Percentiles rank a stretch among this genome's conserved stretches.
Conservation (phyloP, 177 flowering plant genomes). For the Vitis hybrid region DNA sequence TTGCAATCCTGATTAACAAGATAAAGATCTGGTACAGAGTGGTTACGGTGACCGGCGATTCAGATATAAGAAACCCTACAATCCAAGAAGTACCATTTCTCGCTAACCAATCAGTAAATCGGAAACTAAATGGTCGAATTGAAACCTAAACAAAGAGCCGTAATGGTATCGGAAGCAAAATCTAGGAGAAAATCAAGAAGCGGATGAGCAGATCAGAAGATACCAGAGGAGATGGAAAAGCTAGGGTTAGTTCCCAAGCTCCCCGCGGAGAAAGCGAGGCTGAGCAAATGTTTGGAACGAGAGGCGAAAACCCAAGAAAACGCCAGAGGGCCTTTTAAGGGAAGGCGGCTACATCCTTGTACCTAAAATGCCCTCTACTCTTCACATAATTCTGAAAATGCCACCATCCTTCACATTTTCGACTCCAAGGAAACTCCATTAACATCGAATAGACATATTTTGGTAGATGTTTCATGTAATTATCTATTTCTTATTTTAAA, state of each 20-base stretch:
- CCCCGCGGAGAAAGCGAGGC: background rate
- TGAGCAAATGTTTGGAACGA: background rate
- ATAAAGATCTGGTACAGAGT: constrained; percentile 36
- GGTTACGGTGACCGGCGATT: constrained; percentile 19
- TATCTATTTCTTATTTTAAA: no score
- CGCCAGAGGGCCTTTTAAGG: background rate
- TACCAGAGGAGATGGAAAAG: background rate
- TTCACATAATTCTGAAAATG: background rate
- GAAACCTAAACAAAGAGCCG: background rate
- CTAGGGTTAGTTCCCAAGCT: constrained; percentile 4
- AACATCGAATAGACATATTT: no score
- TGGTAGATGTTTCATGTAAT: no score
- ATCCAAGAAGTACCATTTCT: constrained; percentile 23
- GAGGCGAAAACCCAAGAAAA: background rate
- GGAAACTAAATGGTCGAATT: constrained; percentile 23
- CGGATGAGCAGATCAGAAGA: constrained; percentile 4
- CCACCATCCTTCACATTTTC: background rate
- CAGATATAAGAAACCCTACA: constrained; percentile 18
- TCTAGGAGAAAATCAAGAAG: no score
- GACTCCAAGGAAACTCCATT: no score
- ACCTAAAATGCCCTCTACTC: background rate
- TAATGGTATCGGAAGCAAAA: background rate
- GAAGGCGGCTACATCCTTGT: background rate
- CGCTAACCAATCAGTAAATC: constrained; percentile 10
- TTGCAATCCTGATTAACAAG: constrained; percentile 24